Evolutionary conservation across 352 stramenopile genomes (phyloP).

Genomic region (Phytopythium boreale): DNA sequence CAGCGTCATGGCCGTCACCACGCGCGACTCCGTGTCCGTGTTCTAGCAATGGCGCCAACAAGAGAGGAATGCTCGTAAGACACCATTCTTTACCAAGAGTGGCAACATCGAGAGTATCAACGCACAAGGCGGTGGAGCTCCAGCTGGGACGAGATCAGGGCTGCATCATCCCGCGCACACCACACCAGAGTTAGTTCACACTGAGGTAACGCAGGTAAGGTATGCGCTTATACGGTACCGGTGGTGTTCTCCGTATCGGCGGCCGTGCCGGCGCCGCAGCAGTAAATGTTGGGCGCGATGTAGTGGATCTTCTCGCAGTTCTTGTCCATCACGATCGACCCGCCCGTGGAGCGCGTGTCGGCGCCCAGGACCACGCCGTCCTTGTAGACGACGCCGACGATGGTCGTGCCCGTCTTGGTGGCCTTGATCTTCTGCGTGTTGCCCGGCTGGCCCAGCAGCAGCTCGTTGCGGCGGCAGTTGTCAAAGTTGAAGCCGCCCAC

Average conservation of each 20-base stretch:
- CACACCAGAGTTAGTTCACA: not conserved
- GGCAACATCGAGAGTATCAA: constrained; percentile 1
- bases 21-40: constrained; percentile 84
- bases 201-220: not conserved
- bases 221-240: constrained; percentile 14
- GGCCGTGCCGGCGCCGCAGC: constrained; percentile 96
- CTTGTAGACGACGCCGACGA: constrained; percentile 19
- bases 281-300: constrained; percentile 99
- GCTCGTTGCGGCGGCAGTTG: constrained; percentile 91
- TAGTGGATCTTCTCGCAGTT: constrained; percentile 99
- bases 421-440: constrained; percentile 66
- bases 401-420: constrained; percentile 91
- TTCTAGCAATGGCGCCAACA: constrained; percentile 31
- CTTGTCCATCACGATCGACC: constrained; percentile 97
- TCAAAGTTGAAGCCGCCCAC: constrained; percentile 92
- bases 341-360: constrained; percentile 96
- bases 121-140: constrained; percentile 94
- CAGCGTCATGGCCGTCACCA: constrained; percentile 97
- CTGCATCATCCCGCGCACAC: constrained; percentile 10
- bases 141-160: constrained; percentile 87
- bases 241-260: constrained; percentile 96
- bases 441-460: constrained; percentile 61
- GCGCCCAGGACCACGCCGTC: constrained; percentile 96
- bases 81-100: not conserved
- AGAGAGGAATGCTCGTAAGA: not conserved